Percentiles rank a stretch among this genome's conserved stretches.
Evolutionary conservation across 1,284 basidiomycete species (phyloP).

Genomic region (Trichosporon sp.): DNA sequence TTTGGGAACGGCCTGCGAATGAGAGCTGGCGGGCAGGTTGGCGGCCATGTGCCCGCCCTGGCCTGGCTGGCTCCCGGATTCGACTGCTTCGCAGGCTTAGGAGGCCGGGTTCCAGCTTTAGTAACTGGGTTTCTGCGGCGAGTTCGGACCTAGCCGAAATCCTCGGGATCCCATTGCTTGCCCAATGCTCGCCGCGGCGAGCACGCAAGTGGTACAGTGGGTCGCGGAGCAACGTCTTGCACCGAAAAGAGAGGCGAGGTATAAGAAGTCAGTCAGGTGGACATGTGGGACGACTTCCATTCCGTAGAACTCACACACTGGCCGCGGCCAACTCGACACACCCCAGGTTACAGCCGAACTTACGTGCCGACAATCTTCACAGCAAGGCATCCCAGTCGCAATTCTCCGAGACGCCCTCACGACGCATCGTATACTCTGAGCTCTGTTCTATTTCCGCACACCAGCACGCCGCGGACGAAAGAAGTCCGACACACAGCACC

Average conservation of each 20-base stretch:
- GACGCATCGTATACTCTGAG: not conserved
- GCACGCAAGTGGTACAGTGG: not conserved
- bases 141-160: conserved; percentile 10
- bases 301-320: not conserved
- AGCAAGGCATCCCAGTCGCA: not conserved
- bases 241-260: not conserved
- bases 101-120: too few species aligned
- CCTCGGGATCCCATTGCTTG: not conserved
- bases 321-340: not conserved
- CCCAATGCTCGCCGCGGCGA: not conserved
- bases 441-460: not conserved
- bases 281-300: not conserved
- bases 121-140: not conserved
- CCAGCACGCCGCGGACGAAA: not conserved
- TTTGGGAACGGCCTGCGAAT: not conserved
- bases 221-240: not conserved
- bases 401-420: not conserved
- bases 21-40: too few species aligned
- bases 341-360: not conserved
- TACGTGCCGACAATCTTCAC: not conserved
- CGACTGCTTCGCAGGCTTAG: too few species aligned
- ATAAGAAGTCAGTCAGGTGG: not conserved
- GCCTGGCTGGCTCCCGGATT: too few species aligned
- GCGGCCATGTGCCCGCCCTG: not conserved
- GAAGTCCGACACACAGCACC: not conserved